Evolutionary conservation across 192 early-diverging fungal species (phyloP).

Genomic region (Entomortierella parvispora): DNA sequence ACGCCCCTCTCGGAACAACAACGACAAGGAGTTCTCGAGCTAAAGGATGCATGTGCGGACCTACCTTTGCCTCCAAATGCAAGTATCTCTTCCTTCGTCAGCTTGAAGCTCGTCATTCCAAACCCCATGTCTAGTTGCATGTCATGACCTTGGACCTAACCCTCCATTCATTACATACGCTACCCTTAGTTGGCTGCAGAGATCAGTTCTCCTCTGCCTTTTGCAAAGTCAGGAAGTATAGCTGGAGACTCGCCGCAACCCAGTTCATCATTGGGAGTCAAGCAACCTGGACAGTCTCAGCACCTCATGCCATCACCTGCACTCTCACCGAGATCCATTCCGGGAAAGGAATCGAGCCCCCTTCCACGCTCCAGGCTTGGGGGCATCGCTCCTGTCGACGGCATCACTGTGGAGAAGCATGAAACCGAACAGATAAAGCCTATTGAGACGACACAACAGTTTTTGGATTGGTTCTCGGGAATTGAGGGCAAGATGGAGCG

Average conservation of each 20-base stretch:
- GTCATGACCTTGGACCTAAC: too few species aligned
- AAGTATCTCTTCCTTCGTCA: conserved; percentile 21
- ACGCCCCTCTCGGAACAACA: conserved; percentile 60
- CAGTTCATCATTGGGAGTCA: conserved; percentile 10
- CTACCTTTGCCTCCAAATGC: conserved; percentile 65
- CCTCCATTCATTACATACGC: not conserved
- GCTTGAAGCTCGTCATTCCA: too few species aligned
- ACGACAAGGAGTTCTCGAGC: conserved; percentile 61
- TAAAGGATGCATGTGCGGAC: conserved; percentile 68
- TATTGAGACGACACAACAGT: conserved; percentile 91
- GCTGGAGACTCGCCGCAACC: not conserved
- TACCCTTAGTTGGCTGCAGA: conserved; percentile 22
- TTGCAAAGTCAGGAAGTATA: not conserved
- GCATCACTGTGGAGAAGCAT: conserved; percentile 20
- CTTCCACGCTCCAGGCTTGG: conserved; percentile 29
- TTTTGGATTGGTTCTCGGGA: conserved; percentile 92
- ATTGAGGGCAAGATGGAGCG: conserved; percentile 86
- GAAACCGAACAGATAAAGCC: conserved; percentile 59
- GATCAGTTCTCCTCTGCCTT: conserved; percentile 17
- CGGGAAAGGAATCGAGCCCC: conserved; percentile 23
- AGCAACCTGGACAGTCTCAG: conserved; percentile 9
- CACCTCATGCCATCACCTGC: conserved; percentile 20
- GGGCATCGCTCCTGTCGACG: conserved; percentile 16
- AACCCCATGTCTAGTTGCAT: too few species aligned
- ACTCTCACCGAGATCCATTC: conserved; percentile 39